Percentiles rank a stretch among this genome's conserved stretches.
Evolutionary conservation across 257 asterid species (phyloP).

Genomic region (Solanum sitiens): DNA sequence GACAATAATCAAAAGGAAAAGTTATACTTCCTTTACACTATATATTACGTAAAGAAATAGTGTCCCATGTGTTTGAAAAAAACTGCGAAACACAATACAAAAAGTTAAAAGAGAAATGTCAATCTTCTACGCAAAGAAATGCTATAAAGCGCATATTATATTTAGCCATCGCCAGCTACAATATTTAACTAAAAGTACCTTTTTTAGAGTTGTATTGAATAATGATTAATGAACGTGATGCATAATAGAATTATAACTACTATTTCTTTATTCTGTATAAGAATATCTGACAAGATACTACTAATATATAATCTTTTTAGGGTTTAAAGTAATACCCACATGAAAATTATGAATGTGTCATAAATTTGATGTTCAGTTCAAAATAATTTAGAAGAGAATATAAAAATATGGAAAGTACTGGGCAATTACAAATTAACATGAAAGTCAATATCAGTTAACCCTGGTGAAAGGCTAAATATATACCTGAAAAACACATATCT

Average conservation of each 20-base stretch:
- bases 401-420: not conserved
- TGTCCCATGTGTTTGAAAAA: not conserved
- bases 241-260: not conserved
- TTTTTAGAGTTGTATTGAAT: not conserved
- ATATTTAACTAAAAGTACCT: not conserved
- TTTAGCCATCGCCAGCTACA: not conserved
- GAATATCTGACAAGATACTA: not conserved
- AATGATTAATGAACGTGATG: not conserved
- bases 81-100: not conserved
- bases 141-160: not conserved
- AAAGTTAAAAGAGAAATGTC: not conserved
- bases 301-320: not conserved
- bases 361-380: not conserved
- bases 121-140: not conserved
- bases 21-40: not conserved
- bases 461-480: not conserved
- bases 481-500: not conserved
- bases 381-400: not conserved
- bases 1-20: not conserved
- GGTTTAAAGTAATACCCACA: not conserved
- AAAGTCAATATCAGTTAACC: not conserved
- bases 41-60: not conserved
- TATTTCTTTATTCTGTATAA: not conserved
- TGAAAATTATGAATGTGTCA: not conserved
- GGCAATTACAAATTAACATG: not conserved